These are phyloP conservation scores for Aureobasidium sp. DNA, from an alignment of 2,329 filamentous ascomycete species.

Conservation along the genomic window DNA sequence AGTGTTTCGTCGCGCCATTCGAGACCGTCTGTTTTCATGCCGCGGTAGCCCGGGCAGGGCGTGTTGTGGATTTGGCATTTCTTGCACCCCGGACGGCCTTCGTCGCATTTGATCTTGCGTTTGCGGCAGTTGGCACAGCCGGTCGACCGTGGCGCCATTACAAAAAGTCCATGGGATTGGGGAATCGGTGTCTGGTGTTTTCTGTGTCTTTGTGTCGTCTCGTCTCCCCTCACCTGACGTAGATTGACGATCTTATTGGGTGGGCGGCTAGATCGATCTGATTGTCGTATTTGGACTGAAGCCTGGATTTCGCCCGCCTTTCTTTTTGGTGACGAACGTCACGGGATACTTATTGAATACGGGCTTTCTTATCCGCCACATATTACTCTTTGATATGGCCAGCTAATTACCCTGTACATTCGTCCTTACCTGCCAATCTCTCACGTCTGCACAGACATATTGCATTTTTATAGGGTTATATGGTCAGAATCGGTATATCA, in stretches of 20 bases:
- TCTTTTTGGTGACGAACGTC: too few relatives aligned
- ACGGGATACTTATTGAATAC: too few relatives aligned
- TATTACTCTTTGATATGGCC: too few relatives aligned
- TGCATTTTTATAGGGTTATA: too few relatives aligned
- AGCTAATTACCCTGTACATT: too few relatives aligned
- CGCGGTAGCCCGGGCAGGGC: slow-evolving; percentile 27
- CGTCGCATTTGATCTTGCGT: slow-evolving; percentile 29
- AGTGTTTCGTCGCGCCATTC: slow-evolving; percentile 26
- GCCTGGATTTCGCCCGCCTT: background rate
- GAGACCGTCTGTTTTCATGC: slow-evolving; percentile 22
- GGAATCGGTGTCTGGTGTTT: background rate
- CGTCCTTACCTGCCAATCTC: too few relatives aligned
- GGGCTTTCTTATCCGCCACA: too few relatives aligned
- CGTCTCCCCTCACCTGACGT: background rate
- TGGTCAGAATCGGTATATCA: too few relatives aligned
- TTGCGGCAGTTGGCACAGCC: slow-evolving; percentile 28
- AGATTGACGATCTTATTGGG: background rate
- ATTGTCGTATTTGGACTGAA: background rate
- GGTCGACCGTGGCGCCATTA: slow-evolving; percentile 27
- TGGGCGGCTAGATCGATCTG: slow-evolving; percentile 3
- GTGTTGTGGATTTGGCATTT: slow-evolving; percentile 28
- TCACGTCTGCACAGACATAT: too few relatives aligned
- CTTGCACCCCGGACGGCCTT: slow-evolving; percentile 25
- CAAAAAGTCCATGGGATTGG: background rate
- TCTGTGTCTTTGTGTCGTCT: background rate